Evolutionary conservation across 306 rosid genomes (phyloP).

Genomic region (Arachis stenosperma): DNA sequence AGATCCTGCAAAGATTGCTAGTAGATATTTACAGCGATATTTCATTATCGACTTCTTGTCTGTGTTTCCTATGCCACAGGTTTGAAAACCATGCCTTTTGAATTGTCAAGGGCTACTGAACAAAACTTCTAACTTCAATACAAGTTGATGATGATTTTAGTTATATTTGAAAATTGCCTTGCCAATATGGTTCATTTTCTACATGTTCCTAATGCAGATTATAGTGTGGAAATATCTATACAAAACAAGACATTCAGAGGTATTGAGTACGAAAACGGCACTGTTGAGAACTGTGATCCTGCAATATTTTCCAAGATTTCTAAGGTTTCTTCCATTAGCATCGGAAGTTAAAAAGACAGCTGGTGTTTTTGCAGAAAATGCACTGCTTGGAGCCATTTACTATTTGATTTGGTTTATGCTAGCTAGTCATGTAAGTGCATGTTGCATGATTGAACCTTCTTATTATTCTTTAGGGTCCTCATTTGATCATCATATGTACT

Average conservation of each 20-base stretch:
- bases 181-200: neutral
- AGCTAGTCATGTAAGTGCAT: constrained; percentile 77
- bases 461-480: constrained; percentile 19
- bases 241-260: constrained; percentile 53
- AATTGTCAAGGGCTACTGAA: neutral
- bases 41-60: constrained; percentile 74
- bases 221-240: constrained; percentile 64
- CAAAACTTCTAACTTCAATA: neutral
- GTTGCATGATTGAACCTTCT: constrained; percentile 6
- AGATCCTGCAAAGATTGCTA: constrained; percentile 76
- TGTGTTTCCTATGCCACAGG: constrained; percentile 90
- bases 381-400: constrained; percentile 81
- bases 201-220: constrained; percentile 50
- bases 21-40: constrained; percentile 68
- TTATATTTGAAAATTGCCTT: neutral
- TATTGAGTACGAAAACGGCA: constrained; percentile 68
- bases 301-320: constrained; percentile 79
- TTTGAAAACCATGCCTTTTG: constrained; percentile 32
- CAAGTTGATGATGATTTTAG: neutral
- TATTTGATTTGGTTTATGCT: constrained; percentile 86
- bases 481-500: neutral
- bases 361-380: constrained; percentile 85
- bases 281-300: constrained; percentile 63
- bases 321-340: constrained; percentile 74
- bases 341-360: constrained; percentile 86